Percentiles rank a stretch among this genome's conserved stretches.
Conservation (phyloP, 441 rosid species). For the Euphorbia celastroides region DNA sequence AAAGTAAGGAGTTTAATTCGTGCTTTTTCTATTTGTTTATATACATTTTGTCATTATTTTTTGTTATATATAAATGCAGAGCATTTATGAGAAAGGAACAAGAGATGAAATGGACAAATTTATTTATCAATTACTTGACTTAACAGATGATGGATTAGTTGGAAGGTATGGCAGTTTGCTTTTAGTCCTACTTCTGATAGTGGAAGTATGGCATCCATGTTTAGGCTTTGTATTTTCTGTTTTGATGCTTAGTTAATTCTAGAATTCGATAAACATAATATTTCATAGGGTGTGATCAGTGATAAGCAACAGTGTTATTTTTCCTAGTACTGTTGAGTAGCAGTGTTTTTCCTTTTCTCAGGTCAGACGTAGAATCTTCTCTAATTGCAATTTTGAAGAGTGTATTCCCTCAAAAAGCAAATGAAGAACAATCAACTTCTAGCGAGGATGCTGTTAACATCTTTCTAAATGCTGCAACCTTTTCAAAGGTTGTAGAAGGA, state of each 20-base stretch:
- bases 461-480: slow-evolving; percentile 55
- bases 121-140: slow-evolving; percentile 57
- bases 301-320: neutral
- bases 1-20: slow-evolving; percentile 38
- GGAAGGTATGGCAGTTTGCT: slow-evolving; percentile 39
- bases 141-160: slow-evolving; percentile 53
- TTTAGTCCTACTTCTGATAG: neutral
- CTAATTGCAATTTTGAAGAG: slow-evolving; percentile 38
- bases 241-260: neutral
- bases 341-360: slow-evolving; percentile 28
- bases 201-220: neutral
- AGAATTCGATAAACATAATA: neutral
- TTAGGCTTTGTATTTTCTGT: neutral
- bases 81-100: slow-evolving; percentile 75
- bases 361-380: slow-evolving; percentile 65
- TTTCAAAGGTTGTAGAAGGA: slow-evolving; percentile 41
- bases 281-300: neutral
- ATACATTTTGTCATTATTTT: no score
- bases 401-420: slow-evolving; percentile 31
- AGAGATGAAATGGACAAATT: slow-evolving; percentile 79
- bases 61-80: slow-evolving; percentile 40
- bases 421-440: slow-evolving; percentile 32
- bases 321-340: neutral
- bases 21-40: no score
- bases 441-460: slow-evolving; percentile 34